Conservation (phyloP, 1,284 basidiomycete genomes). For the Cerioporus squamosus region DNA sequence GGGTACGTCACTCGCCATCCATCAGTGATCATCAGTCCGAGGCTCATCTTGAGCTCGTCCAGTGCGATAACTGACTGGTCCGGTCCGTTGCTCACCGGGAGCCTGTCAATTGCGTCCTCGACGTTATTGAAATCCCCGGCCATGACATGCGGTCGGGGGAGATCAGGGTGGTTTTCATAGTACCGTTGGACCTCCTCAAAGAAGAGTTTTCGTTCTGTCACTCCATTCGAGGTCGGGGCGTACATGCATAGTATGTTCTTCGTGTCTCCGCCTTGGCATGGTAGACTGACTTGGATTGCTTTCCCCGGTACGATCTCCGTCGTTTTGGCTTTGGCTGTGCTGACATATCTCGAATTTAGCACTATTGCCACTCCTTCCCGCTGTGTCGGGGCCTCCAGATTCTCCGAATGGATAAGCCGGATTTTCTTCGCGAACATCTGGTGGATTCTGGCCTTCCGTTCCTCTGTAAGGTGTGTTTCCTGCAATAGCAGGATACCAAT, state of each 20-base stretch:
- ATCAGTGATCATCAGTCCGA: conserved; percentile 31
- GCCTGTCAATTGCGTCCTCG: conserved; percentile 21
- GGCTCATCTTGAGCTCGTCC: neutral
- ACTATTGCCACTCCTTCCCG: conserved; percentile 4
- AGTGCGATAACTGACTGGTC: conserved; percentile 21
- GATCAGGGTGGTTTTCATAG: conserved; percentile 2
- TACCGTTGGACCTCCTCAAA: conserved; percentile 28
- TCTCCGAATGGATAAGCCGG: neutral
- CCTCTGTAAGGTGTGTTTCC: conserved; percentile 8
- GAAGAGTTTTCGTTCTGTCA: conserved; percentile 32
- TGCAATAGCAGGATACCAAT: conserved; percentile 7
- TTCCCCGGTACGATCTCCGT: neutral
- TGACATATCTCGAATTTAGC: neutral
- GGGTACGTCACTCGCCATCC: conserved; percentile 42
- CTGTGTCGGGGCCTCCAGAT: neutral
- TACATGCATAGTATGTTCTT: conserved; percentile 39
- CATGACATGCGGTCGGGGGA: conserved; percentile 36
- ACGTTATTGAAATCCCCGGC: conserved; percentile 48
- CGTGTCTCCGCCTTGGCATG: conserved; percentile 20
- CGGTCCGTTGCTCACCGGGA: neutral
- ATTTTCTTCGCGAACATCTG: neutral
- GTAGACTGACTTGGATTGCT: neutral
- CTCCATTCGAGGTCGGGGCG: conserved; percentile 36
- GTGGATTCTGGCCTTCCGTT: neutral
- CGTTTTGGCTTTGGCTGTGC: neutral